Evolutionary conservation across 2,329 filamentous ascomycete genomes (phyloP).

Genomic region (Alternaria sp.): DNA sequence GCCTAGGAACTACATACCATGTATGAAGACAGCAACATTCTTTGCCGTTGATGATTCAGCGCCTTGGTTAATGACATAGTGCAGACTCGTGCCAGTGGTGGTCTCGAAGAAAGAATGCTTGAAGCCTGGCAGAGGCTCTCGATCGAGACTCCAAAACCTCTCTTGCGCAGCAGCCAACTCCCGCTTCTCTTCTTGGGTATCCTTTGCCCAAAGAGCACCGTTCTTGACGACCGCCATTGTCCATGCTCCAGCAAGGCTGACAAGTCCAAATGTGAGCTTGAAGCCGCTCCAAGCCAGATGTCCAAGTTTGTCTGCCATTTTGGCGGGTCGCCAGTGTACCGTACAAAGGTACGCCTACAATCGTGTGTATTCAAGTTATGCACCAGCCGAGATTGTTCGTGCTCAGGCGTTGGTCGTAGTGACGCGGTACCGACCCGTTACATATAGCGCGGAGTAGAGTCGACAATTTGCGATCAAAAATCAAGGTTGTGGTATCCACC

Average conservation of each 20-base stretch:
- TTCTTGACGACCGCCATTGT: slow-evolving; percentile 35
- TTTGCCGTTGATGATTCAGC: slow-evolving; percentile 29
- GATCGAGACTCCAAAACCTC: slow-evolving; percentile 63
- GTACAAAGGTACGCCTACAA: background rate
- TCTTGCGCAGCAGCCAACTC: slow-evolving; percentile 55
- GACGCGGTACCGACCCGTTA: background rate
- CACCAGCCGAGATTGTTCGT: background rate
- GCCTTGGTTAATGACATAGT: slow-evolving; percentile 59
- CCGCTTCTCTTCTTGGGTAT: slow-evolving; percentile 37
- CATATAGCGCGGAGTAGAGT: slow-evolving; percentile 1
- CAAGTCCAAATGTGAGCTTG: slow-evolving; percentile 43
- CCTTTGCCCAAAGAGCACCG: slow-evolving; percentile 37
- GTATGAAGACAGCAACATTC: slow-evolving; percentile 62
- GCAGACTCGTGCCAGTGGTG: slow-evolving; percentile 60
- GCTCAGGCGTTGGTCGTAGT: background rate
- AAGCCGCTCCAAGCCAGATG: slow-evolving; percentile 37
- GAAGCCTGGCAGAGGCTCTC: slow-evolving; percentile 55
- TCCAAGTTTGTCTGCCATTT: slow-evolving; percentile 19
- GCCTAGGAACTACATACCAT: slow-evolving; percentile 47
- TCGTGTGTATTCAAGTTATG: background rate
- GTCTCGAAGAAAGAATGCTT: slow-evolving; percentile 62
- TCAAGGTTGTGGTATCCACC: slow-evolving; percentile 11
- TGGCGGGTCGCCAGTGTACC: background rate
- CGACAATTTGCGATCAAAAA: slow-evolving; percentile 1
- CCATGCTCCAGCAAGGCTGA: slow-evolving; percentile 34